Evolutionary conservation across 2,329 filamentous ascomycete species (phyloP).

Genomic region (Aureobasidium mangrovei): DNA sequence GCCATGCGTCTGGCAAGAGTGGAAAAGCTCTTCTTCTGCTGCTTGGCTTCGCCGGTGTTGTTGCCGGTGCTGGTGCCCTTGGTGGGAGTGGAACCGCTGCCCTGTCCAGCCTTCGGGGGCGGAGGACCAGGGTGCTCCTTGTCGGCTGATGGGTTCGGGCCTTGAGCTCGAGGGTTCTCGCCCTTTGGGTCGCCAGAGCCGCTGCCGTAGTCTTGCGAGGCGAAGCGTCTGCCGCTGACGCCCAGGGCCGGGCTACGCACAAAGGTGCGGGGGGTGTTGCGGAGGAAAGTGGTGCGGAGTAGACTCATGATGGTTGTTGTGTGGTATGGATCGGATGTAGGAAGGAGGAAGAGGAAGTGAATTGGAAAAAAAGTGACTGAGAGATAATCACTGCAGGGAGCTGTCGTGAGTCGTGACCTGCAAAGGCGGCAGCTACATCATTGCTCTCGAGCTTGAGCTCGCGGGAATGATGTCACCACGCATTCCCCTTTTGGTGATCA

Average conservation of each 20-base stretch:
- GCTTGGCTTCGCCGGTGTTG: constrained; percentile 15
- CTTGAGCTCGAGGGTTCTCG: constrained; percentile 36
- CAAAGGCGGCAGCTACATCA: background rate
- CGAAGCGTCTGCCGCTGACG: constrained; percentile 24
- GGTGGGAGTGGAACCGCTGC: constrained; percentile 24
- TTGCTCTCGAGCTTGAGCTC: no score
- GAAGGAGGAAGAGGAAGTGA: background rate
- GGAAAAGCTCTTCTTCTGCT: constrained; percentile 15
- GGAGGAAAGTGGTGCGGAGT: constrained; percentile 16
- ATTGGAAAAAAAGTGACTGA: background rate
- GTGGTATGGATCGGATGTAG: background rate
- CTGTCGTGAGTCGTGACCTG: background rate
- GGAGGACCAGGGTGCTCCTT: constrained; percentile 39
- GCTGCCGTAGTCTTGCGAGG: constrained; percentile 34
- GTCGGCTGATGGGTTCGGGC: constrained; percentile 31
- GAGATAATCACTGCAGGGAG: background rate
- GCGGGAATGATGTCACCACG: no score
- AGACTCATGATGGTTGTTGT: constrained; percentile 16
- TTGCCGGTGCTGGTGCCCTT: constrained; percentile 20
- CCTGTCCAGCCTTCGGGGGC: constrained; percentile 34
- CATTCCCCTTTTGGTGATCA: no score
- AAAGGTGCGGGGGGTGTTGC: constrained; percentile 16
- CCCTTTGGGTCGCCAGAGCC: constrained; percentile 34
- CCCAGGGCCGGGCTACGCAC: constrained; percentile 16
- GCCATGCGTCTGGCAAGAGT: constrained; percentile 1